These are phyloP conservation scores for Closterium sp. DNA, from an alignment of 139 green algal species.

Conservation along the genomic window DNA sequence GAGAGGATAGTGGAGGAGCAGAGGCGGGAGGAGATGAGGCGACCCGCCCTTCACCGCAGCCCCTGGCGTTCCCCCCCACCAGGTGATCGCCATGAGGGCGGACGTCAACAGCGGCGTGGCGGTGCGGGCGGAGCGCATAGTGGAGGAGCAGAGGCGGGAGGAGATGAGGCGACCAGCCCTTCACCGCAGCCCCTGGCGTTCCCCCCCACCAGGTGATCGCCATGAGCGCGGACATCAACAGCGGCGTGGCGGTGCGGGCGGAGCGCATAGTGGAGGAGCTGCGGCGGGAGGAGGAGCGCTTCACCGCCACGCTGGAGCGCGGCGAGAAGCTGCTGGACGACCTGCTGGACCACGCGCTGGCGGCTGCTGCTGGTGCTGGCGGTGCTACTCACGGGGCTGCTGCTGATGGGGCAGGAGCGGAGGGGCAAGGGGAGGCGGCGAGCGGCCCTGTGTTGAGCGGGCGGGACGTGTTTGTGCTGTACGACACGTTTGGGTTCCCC, in stretches of 20 bases:
- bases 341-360: slow-evolving; percentile 53
- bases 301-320: slow-evolving; percentile 70
- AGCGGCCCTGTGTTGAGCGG: slow-evolving; percentile 53
- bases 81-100: too few relatives aligned
- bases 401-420: neutral
- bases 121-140: too few relatives aligned
- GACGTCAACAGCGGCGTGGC: too few relatives aligned
- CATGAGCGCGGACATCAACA: slow-evolving; percentile 70
- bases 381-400: too few relatives aligned
- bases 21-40: too few relatives aligned
- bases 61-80: too few relatives aligned
- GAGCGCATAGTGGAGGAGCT: slow-evolving; percentile 73
- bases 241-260: slow-evolving; percentile 61
- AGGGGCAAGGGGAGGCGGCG: slow-evolving; percentile 12
- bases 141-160: too few relatives aligned
- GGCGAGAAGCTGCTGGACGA: slow-evolving; percentile 77
- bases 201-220: slow-evolving; percentile 71
- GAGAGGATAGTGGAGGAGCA: too few relatives aligned
- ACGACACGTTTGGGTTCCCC: slow-evolving; percentile 87
- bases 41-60: too few relatives aligned
- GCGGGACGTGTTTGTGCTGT: slow-evolving; percentile 79
- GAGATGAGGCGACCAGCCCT: too few relatives aligned
- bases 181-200: too few relatives aligned
- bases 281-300: slow-evolving; percentile 70
- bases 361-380: neutral